Conservation (phyloP, 805 yeast genomes). For the Pachysolen tannophilus region DNA sequence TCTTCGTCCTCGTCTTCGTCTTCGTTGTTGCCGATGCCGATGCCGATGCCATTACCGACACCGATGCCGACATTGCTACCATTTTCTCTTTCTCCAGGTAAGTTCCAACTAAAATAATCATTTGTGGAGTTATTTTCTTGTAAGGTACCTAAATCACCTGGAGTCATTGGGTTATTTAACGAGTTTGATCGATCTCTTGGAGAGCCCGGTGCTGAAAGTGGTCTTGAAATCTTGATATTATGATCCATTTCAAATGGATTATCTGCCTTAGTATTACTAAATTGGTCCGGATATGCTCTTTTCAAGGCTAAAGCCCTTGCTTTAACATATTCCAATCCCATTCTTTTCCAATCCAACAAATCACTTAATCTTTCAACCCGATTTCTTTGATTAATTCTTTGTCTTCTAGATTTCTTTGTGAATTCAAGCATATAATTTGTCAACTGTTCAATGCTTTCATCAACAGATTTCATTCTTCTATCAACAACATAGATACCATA, state of each 20-base stretch:
- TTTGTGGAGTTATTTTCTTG: conserved; percentile 82
- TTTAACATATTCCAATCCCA: conserved; percentile 95
- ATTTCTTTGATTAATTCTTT: conserved; percentile 95
- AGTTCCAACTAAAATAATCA: conserved; percentile 61
- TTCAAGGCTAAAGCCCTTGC: conserved; percentile 89
- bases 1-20: conserved; percentile 10
- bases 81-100: conserved; percentile 18
- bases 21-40: not conserved
- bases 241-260: conserved; percentile 29
- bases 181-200: conserved; percentile 65
- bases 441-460: conserved; percentile 87
- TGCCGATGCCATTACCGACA: conserved; percentile 33
- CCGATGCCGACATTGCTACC: conserved; percentile 28
- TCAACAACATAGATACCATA: conserved; percentile 97
- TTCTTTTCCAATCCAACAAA: conserved; percentile 92
- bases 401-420: conserved; percentile 84
- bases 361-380: conserved; percentile 93
- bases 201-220: conserved; percentile 95
- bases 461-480: conserved; percentile 85
- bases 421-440: conserved; percentile 86
- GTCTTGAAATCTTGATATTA: conserved; percentile 73
- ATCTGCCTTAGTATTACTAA: conserved; percentile 31
- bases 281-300: conserved; percentile 88
- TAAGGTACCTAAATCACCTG: conserved; percentile 95
- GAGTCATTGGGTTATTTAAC: conserved; percentile 71